Evolutionary conservation across 768 basidiomycete genomes (phyloP).

Genomic region (Boletus subcaerulescens): DNA sequence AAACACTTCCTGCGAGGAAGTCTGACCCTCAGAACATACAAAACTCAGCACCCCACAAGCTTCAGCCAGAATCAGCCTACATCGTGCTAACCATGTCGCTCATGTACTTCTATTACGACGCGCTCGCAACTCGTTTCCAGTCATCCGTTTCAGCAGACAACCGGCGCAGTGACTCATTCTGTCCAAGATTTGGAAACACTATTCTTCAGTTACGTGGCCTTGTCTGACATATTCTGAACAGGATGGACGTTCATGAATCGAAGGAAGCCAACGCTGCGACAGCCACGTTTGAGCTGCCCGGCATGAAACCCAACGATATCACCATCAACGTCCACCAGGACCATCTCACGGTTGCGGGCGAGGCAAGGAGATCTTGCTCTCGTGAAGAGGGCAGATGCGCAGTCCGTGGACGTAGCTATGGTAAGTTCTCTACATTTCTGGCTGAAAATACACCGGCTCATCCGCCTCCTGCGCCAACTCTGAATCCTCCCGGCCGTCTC

Average conservation of each 20-base stretch:
- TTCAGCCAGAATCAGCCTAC: too few species aligned
- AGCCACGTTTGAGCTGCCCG: constrained; percentile 55
- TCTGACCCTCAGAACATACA: too few species aligned
- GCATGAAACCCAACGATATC: constrained; percentile 47
- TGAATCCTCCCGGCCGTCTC: too few species aligned
- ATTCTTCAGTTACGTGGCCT: too few species aligned
- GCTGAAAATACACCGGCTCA: too few species aligned
- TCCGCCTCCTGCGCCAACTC: too few species aligned
- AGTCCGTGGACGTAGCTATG: constrained; percentile 43
- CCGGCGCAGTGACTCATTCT: too few species aligned
- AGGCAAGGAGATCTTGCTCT: constrained; percentile 17
- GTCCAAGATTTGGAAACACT: background rate
- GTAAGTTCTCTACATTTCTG: constrained; percentile 35
- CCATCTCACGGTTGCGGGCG: constrained; percentile 26
- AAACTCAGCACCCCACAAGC: too few species aligned
- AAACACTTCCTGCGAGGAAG: too few species aligned
- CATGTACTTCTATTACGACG: background rate
- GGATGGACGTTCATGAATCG: constrained; percentile 48
- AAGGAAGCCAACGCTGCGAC: constrained; percentile 41
- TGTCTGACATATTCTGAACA: constrained; percentile 2
- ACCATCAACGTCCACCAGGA: constrained; percentile 46
- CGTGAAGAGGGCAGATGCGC: constrained; percentile 37
- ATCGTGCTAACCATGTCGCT: background rate
- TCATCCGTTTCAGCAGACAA: too few species aligned
- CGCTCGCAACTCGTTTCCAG: background rate